Base-by-base conservation (phyloP, 2,329 filamentous ascomycete genomes). In the Gliomastix tumulicola region DNA sequence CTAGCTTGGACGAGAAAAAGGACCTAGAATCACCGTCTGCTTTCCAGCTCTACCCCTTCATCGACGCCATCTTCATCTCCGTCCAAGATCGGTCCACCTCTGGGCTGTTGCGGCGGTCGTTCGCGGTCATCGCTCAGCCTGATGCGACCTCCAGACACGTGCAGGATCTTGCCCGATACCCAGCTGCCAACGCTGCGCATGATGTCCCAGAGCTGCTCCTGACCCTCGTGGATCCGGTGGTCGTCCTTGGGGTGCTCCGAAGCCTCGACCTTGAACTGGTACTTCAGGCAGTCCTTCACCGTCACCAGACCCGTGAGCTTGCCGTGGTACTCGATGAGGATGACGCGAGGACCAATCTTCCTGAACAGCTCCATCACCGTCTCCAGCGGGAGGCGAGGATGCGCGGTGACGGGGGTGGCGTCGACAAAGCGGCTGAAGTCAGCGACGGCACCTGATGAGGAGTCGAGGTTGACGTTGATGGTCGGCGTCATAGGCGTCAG, bases 281-380 rank as follows among this genome's bases (percentile, higher is more conserved):
- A 97, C 57, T 92, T 94, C 38, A 98, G 66, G 48, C 92, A 97
- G 57, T 98, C 92, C 59, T 98, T 98, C 43, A 96, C 85, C 0
- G 92, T 98, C 1, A 98, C 86, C 0, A 98, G 71, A 0, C 92
- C 92, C 0, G 76, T 77, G 3, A 98, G 71, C 34, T 78, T 77
- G 12, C 92, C 92, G 40, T 86, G 84, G 54, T 95, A 84, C 58
- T 98, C 92, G 27, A 96, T 83, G 4, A 98, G 71, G 34, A 98
- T 90, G 6, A 96, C 88, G 2, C 92, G 78, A 0, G 90, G 92
- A 0, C 92, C 92, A 56, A 98, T 94, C 65, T 97, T 98, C 58
- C 90, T 90, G 69, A 98, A 98, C 10, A 98, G 71, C 54, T 98
- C 92, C 88, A 98, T 96, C 21, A 94, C 90, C 0, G 92, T 98